phyloP scores from a whole-genome alignment of 169 alveolate species.

The Plasmodium malariae region DNA sequence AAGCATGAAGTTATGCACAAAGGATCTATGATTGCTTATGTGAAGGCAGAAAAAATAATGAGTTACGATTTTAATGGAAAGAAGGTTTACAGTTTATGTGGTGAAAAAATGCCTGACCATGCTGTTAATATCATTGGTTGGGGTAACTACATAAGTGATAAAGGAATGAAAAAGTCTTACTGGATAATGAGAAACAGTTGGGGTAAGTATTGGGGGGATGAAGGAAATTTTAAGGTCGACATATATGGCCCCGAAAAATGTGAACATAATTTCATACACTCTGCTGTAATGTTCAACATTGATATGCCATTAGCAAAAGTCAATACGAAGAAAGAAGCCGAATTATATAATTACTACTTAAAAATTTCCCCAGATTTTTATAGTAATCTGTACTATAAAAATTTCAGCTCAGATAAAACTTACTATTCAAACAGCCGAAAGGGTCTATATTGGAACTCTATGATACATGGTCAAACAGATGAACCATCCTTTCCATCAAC shows the following conservation, averaged over 20 bases:
- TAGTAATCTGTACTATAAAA: neutral
- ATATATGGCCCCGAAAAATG: constrained; percentile 20
- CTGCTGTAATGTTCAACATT: neutral
- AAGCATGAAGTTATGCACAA: constrained; percentile 35
- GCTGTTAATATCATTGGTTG: constrained; percentile 62
- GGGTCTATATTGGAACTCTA: too few relatives aligned
- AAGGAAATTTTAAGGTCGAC: constrained; percentile 27
- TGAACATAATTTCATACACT: constrained; percentile 3
- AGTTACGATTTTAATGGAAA: constrained; percentile 40
- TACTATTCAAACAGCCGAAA: neutral
- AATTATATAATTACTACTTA: neutral
- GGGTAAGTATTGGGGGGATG: constrained; percentile 43
- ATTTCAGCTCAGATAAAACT: neutral
- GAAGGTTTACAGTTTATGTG: constrained; percentile 51
- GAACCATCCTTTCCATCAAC: too few relatives aligned
- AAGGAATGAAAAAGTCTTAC: constrained; percentile 21
- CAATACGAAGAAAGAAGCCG: neutral
- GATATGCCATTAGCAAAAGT: neutral
- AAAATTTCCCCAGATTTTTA: constrained; percentile 4
- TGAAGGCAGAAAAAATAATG: constrained; percentile 33
- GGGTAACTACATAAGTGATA: constrained; percentile 27
- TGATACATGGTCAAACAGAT: neutral
- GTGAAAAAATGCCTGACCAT: constrained; percentile 26
- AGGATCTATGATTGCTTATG: constrained; percentile 39
- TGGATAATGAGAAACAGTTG: constrained; percentile 29